A percentile compares a stretch with the other conserved stretches of the same genome.
Conservation (phyloP, 1,284 basidiomycete genomes). For the Ustilago trichophora region DNA sequence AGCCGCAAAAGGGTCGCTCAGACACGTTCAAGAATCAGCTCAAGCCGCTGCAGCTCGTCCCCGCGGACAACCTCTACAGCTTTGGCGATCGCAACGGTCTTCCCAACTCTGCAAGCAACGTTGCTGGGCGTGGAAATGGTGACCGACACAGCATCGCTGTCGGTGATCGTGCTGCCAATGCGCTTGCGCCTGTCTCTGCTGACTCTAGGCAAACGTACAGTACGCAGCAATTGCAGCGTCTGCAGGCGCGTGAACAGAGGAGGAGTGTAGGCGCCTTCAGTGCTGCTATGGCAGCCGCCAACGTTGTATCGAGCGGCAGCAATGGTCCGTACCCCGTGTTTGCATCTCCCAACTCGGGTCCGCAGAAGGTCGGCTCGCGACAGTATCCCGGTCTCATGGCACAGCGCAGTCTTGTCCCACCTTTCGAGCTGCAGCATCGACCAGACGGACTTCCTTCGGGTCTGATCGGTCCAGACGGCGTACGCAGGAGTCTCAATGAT, state of each 20-base stretch:
- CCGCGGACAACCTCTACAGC: conserved; percentile 25
- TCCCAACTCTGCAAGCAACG: not conserved
- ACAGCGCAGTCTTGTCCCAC: conserved; percentile 61
- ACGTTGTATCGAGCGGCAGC: conserved; percentile 50
- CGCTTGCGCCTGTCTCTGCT: not conserved
- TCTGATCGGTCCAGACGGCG: conserved; percentile 59
- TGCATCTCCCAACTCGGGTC: conserved; percentile 26
- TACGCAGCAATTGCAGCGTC: conserved; percentile 59
- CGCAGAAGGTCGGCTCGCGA: conserved; percentile 37
- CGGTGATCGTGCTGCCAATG: conserved; percentile 13
- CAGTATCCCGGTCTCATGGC: conserved; percentile 62
- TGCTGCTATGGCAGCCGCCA: conserved; percentile 52
- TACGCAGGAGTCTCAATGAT: conserved; percentile 59
- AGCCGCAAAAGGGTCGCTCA: conserved; percentile 15
- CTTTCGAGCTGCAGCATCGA: conserved; percentile 65
- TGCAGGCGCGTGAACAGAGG: conserved; percentile 55
- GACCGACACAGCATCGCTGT: conserved; percentile 15
- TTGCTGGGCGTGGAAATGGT: conserved; percentile 5
- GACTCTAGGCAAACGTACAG: conserved; percentile 37
- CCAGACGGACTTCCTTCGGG: conserved; percentile 59
- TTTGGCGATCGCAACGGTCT: conserved; percentile 17
- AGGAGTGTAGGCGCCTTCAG: conserved; percentile 56
- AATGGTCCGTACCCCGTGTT: conserved; percentile 62
- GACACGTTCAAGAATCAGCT: conserved; percentile 50
- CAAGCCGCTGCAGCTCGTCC: conserved; percentile 51